Conservation (phyloP, 2,329 filamentous ascomycete species). For the Pyrenochaeta sp. region DNA sequence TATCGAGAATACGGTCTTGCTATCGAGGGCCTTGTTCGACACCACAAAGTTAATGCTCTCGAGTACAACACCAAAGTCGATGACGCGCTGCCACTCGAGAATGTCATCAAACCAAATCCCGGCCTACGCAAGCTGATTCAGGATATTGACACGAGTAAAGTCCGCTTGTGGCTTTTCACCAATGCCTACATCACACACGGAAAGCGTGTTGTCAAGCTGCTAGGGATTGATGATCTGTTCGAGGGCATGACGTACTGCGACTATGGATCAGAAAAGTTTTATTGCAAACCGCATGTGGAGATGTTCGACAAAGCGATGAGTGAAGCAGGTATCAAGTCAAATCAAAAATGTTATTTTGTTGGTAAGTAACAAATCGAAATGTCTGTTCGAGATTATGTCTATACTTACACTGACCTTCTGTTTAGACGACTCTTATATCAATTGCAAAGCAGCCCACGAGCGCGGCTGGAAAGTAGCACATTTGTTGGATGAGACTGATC, state of each 20-base stretch:
- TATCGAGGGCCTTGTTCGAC: conserved; percentile 90
- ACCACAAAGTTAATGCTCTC: conserved; percentile 93
- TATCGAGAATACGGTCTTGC: conserved; percentile 97
- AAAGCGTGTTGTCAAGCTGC: conserved; percentile 78
- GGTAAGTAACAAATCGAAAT: conserved; percentile 64
- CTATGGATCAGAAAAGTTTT: conserved; percentile 74
- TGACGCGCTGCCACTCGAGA: conserved; percentile 88
- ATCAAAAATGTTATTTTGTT: conserved; percentile 87
- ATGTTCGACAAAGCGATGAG: conserved; percentile 92
- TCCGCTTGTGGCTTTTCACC: conserved; percentile 92
- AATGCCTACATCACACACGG: conserved; percentile 95
- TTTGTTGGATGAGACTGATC: conserved; percentile 79
- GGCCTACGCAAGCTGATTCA: conserved; percentile 78
- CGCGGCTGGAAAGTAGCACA: conserved; percentile 89
- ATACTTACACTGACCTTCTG: conserved; percentile 10
- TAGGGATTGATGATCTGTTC: conserved; percentile 87
- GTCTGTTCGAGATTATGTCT: neutral
- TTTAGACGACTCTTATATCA: conserved; percentile 84
- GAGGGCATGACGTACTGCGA: conserved; percentile 96
- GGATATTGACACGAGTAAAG: conserved; percentile 83
- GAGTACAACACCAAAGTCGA: conserved; percentile 96
- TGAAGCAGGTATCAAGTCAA: conserved; percentile 75
- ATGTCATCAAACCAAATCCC: conserved; percentile 80
- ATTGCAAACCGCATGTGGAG: conserved; percentile 85
- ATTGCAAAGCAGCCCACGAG: conserved; percentile 78